phyloP scores from a whole-genome alignment of 2,329 filamentous ascomycete species.

The Calonectria fujianensis region DNA sequence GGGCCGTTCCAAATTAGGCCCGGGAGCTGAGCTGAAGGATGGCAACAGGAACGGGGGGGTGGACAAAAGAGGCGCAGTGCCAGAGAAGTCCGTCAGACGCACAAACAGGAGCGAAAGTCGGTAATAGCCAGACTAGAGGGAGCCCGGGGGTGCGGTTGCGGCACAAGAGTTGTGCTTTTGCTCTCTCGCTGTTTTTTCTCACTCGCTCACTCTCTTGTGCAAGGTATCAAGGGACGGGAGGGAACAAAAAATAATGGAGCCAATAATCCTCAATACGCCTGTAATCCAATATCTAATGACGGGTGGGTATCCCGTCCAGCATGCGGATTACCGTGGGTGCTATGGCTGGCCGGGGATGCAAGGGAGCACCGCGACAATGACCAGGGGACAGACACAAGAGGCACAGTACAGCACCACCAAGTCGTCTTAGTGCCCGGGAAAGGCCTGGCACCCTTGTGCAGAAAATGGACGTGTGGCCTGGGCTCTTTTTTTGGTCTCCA shows the following conservation, averaged over 20 bases:
- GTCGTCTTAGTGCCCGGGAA: slow-evolving; percentile 16
- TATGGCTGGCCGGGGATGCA: slow-evolving; percentile 21
- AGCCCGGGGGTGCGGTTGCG: slow-evolving; percentile 16
- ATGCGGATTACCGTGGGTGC: slow-evolving; percentile 13
- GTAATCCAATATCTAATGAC: slow-evolving; percentile 38
- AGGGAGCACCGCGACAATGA: slow-evolving; percentile 24
- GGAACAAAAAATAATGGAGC: slow-evolving; percentile 22
- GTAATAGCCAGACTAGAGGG: slow-evolving; percentile 25
- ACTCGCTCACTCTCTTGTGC: neutral
- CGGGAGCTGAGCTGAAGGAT: slow-evolving; percentile 36
- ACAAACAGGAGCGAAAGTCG: slow-evolving; percentile 23
- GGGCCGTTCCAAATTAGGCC: slow-evolving; percentile 41
- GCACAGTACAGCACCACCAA: slow-evolving; percentile 18
- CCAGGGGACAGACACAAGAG: slow-evolving; percentile 18
- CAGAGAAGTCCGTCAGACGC: slow-evolving; percentile 25
- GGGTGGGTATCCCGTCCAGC: slow-evolving; percentile 27
- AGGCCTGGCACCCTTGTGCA: slow-evolving; percentile 23
- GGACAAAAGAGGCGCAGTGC: slow-evolving; percentile 36
- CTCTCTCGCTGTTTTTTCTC: neutral
- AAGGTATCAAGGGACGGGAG: slow-evolving; percentile 24
- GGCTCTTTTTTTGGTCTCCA: slow-evolving; percentile 18
- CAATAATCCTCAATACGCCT: slow-evolving; percentile 32
- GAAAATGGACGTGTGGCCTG: slow-evolving; percentile 18
- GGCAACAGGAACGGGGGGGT: slow-evolving; percentile 15
- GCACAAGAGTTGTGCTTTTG: slow-evolving; percentile 5